Percentiles rank a stretch among this genome's conserved stretches.
Conservation (phyloP, 495 filamentous ascomycete genomes). For the Aspergillus hancockii region DNA sequence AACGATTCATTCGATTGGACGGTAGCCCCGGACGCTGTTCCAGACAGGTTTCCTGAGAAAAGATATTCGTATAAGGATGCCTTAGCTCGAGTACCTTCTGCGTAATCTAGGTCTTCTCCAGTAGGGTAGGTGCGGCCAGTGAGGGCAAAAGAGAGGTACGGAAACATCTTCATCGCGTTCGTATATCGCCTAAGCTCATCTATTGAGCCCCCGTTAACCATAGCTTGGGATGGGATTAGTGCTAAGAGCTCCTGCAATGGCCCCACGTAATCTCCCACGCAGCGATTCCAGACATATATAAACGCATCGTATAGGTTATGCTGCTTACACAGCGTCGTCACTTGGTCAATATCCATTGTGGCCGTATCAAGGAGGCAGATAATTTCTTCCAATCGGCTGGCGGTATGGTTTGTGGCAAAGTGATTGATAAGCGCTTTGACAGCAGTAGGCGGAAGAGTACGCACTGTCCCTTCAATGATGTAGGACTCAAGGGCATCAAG, state of each 20-base stretch:
- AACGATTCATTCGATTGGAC: slow-evolving; percentile 69
- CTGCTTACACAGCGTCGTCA: slow-evolving; percentile 85
- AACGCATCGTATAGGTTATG: slow-evolving; percentile 92
- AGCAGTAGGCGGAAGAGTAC: slow-evolving; percentile 74
- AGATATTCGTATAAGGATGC: slow-evolving; percentile 87
- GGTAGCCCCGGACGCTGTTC: slow-evolving; percentile 60
- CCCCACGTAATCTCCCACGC: slow-evolving; percentile 83
- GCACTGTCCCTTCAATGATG: slow-evolving; percentile 76
- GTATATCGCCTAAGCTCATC: slow-evolving; percentile 38
- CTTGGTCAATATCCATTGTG: slow-evolving; percentile 92
- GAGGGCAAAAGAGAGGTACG: slow-evolving; percentile 89
- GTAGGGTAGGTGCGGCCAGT: slow-evolving; percentile 91
- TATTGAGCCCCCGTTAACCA: slow-evolving; percentile 38
- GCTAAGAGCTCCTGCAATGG: slow-evolving; percentile 81
- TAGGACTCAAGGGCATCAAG: slow-evolving; percentile 84
- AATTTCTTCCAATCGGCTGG: slow-evolving; percentile 85
- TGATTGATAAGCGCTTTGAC: slow-evolving; percentile 83
- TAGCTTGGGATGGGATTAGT: slow-evolving; percentile 53
- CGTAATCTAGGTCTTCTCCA: slow-evolving; percentile 68
- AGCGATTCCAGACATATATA: slow-evolving; percentile 96
- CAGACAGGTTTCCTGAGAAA: slow-evolving; percentile 70
- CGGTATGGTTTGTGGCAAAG: slow-evolving; percentile 70
- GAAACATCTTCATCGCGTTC: slow-evolving; percentile 89
- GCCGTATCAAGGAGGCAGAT: slow-evolving; percentile 88
- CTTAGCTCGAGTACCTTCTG: slow-evolving; percentile 72